Conservation (phyloP, 257 asterid species). For the Solanum piurae region DNA sequence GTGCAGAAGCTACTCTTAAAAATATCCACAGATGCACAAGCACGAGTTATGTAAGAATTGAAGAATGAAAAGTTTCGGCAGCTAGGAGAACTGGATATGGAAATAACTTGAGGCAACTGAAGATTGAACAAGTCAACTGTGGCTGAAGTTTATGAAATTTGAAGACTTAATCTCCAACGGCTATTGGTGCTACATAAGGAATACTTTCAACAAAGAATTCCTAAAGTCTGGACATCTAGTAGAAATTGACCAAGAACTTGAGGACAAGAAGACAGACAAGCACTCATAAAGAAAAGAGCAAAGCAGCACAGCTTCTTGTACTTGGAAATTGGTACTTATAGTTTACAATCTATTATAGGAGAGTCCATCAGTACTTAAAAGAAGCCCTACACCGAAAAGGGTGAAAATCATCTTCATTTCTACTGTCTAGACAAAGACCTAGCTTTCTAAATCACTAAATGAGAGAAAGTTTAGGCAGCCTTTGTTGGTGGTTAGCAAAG, state of each 20-base stretch:
- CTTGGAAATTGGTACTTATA: background rate
- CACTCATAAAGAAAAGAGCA: background rate
- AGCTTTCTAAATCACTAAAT: background rate
- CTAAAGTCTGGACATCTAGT: background rate
- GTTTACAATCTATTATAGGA: background rate
- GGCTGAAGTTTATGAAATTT: background rate
- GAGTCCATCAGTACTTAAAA: background rate
- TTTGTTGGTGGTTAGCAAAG: background rate
- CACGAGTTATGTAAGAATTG: background rate
- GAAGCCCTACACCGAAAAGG: background rate
- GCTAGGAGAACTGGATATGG: background rate
- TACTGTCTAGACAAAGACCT: background rate
- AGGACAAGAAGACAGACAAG: background rate
- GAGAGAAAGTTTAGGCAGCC: background rate
- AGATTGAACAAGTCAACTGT: background rate
- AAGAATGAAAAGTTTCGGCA: background rate
- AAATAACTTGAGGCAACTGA: background rate
- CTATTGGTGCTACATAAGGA: background rate
- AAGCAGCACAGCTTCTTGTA: background rate
- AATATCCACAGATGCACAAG: background rate
- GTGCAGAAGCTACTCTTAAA: background rate
- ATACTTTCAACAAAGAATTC: background rate
- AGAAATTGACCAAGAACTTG: background rate
- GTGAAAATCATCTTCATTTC: background rate
- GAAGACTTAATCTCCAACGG: background rate